phyloP scores from a whole-genome alignment of 1,284 basidiomycete genomes.

The Rhodotorula sp. region DNA sequence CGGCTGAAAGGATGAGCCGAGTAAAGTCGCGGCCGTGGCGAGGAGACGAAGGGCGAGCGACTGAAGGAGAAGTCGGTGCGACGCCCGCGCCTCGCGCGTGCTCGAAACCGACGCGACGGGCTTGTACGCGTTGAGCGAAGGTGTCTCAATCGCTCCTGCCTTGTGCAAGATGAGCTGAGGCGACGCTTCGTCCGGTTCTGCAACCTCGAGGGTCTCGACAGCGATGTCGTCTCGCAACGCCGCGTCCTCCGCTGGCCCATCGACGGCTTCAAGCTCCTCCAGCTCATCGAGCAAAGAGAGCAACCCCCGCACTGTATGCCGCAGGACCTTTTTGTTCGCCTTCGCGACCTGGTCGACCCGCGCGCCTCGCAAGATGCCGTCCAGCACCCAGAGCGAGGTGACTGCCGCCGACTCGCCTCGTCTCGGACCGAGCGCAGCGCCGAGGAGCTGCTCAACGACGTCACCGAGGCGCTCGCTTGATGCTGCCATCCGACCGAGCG shows the following conservation, averaged over 20 bases:
- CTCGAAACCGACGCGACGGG: constrained; percentile 41
- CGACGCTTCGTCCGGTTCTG: constrained; percentile 36
- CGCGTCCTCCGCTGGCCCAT: no score
- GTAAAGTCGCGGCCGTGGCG: constrained; percentile 64
- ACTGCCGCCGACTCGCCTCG: constrained; percentile 48
- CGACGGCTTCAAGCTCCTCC: no score
- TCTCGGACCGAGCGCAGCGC: constrained; percentile 55
- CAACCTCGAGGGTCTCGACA: constrained; percentile 42
- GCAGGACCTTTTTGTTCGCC: constrained; percentile 64
- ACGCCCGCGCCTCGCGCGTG: constrained; percentile 46
- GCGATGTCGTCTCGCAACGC: no score
- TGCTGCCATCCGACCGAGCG: constrained; percentile 62
- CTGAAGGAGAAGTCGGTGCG: constrained; percentile 57
- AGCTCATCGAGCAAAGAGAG: constrained; percentile 67
- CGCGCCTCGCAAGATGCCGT: constrained; percentile 59
- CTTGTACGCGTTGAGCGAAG: constrained; percentile 43
- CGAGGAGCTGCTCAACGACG: constrained; percentile 76
- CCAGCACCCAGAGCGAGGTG: constrained; percentile 71
- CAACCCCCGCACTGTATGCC: constrained; percentile 62
- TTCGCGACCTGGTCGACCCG: constrained; percentile 49
- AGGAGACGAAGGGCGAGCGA: constrained; percentile 69
- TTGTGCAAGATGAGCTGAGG: constrained; percentile 22
- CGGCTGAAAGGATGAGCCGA: constrained; percentile 56
- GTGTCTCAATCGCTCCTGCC: constrained; percentile 17
- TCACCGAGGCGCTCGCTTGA: constrained; percentile 58